Base-by-base conservation (phyloP, 2,329 filamentous ascomycete species). In the Claviceps quebecensis region DNA sequence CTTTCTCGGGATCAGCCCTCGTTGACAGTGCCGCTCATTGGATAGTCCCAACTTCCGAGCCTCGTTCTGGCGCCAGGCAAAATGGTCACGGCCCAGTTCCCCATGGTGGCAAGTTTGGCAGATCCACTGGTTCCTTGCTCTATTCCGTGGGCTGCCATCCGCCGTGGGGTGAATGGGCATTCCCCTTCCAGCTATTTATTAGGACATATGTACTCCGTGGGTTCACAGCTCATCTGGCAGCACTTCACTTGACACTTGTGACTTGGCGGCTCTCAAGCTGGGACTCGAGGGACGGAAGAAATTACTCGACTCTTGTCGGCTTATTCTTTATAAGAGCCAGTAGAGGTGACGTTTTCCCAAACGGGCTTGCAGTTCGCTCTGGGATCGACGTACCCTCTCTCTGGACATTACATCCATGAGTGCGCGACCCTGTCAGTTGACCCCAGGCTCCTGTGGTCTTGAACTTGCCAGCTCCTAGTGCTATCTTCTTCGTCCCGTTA, bases 381-480 rank as follows among this genome's bases (percentile, higher is more conserved):
- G 55, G 57, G 52, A 55, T 54, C 57, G 55, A 58, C 36, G 50
- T 57, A 58, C 68, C 61, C 66, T 65, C 60, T 60, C 66, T 67
- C 61, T 61, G 67, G 67, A 58, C 55, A 61, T 60, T 56, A 59
- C 60, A 65, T 65, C 63, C 66, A 63, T 62, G 29, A 34, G 29
- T 34, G 29, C 29, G 29, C 29, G 62, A 63, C 60, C 61, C 55
- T 61, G 59, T 58, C 55, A 59, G 60, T 65, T 60, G 55, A 60
- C 59, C 57, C 55, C 46, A 52, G 56, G 49, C 58, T 55, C 54
- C 55, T 56, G 50, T 56, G 37, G 38, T 7, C 43, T 37, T 34
- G 29, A 23, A 41, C 47, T 48, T 56, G 53, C 49, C 49, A 50
- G 40, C 38, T 40, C 39, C 52, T 54, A 48, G 41, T 48, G 39